Evolutionary conservation across 768 basidiomycete species (phyloP), one percentile per base, ranked within the genome.

Genomic region (Butyriboletus loyo): DNA sequence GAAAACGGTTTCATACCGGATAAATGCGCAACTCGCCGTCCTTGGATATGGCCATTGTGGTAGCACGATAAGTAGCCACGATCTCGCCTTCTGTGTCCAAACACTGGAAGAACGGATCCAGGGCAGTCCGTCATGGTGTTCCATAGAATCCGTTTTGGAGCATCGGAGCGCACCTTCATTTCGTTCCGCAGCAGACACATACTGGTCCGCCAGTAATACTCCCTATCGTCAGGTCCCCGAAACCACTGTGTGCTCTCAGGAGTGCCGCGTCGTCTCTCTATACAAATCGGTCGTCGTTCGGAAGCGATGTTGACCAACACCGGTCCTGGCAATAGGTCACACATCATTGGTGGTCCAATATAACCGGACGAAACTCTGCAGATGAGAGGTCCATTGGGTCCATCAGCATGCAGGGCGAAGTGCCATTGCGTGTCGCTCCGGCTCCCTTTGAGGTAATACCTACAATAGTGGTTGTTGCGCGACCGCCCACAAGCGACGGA

Each of bases 51-150:
- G 66, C 62, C 52, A 68, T 54, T 9, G 56, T 31, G 13, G 59
- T 65, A 10, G 49, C 43, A 46, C 61, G 67, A 48, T 67, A 69
- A 21, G 60, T 63, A n/a, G 66, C 67, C 37, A 67, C 47, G 44
- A 67, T 39, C 10, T 53, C 53, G 17, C 55, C 58, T 14, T 58
- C 52, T 6, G 48, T 17, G n/a, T 63, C 48, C 45, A 60, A 25
- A 35, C 59, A 65, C 63, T 65, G 39, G 19, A 34, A 22, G 36
- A 27, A 11, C 14, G 6, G 32, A 1, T 10, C n/a, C n/a, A n/a
- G 4, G 3, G 9, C 11, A 41, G 5, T 13, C 15, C 40, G 28
- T 45, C 15, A 55, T 10, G n/a, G 10, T 14, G n/a, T 25, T 22
- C 25, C 49, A 34, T n/a, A 44, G 2, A 22, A 22, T 14, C 28